Evolutionary conservation across 2,329 filamentous ascomycete genomes (phyloP).

Genomic region (Elsinoe necatrix): DNA sequence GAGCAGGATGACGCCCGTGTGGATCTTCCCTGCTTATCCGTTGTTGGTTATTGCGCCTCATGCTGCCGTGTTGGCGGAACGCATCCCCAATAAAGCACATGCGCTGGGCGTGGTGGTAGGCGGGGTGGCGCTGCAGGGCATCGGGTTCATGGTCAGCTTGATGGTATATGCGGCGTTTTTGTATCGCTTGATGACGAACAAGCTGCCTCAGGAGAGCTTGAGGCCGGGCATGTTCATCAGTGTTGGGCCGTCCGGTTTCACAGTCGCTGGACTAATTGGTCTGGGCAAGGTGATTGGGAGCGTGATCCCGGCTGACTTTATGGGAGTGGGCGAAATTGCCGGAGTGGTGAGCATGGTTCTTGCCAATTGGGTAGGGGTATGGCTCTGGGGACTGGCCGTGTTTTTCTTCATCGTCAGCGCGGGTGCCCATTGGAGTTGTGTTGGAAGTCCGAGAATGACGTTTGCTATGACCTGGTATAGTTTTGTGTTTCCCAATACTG

Average conservation of each 20-base stretch:
- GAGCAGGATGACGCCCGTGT: slow-evolving; percentile 76
- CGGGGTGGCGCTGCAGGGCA: slow-evolving; percentile 54
- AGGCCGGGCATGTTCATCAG: slow-evolving; percentile 80
- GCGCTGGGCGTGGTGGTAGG: slow-evolving; percentile 51
- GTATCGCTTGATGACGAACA: slow-evolving; percentile 81
- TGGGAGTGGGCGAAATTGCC: slow-evolving; percentile 47
- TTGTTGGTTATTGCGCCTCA: slow-evolving; percentile 68
- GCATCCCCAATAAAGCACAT: slow-evolving; percentile 33
- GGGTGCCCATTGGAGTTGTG: slow-evolving; percentile 64
- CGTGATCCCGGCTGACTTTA: slow-evolving; percentile 45
- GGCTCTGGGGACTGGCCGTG: slow-evolving; percentile 73
- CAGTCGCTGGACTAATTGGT: slow-evolving; percentile 50
- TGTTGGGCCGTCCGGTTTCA: slow-evolving; percentile 67
- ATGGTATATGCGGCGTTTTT: slow-evolving; percentile 82
- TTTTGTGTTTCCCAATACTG: slow-evolving; percentile 75
- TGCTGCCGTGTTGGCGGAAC: slow-evolving; percentile 50
- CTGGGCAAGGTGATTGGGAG: slow-evolving; percentile 47
- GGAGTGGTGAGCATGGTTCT: slow-evolving; percentile 48
- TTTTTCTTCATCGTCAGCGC: slow-evolving; percentile 79
- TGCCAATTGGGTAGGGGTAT: slow-evolving; percentile 59
- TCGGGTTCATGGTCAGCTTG: slow-evolving; percentile 56
- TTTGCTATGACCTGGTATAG: slow-evolving; percentile 84
- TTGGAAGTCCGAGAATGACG: slow-evolving; percentile 52
- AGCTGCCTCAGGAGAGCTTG: slow-evolving; percentile 65
- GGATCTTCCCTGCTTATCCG: slow-evolving; percentile 82